Percentiles rank a stretch among this genome's conserved stretches.
phyloP scores from a whole-genome alignment of 2,329 filamentous ascomycete genomes.

The Drechmeria coniospora region DNA sequence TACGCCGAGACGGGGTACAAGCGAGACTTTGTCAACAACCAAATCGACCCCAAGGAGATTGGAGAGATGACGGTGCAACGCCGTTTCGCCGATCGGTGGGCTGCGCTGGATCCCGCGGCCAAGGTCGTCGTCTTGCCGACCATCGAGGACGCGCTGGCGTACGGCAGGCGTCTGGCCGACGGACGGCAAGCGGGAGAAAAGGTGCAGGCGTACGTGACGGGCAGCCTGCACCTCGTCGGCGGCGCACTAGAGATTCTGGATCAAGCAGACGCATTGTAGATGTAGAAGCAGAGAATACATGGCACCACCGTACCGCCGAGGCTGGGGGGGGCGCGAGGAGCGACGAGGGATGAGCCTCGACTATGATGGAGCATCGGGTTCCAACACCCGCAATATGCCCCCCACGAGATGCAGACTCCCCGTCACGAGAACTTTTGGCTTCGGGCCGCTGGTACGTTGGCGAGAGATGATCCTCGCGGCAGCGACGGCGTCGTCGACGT shows the following conservation, averaged over 20 bases:
- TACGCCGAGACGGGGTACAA: slow-evolving; percentile 36
- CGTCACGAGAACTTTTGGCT: slow-evolving; percentile 50
- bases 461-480: slow-evolving; percentile 29
- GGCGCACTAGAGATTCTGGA: slow-evolving; percentile 35
- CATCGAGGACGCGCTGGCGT: slow-evolving; percentile 39
- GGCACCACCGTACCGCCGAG: too few species aligned
- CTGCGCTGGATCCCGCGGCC: slow-evolving; percentile 27
- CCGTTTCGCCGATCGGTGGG: slow-evolving; percentile 37
- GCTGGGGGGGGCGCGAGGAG: too few species aligned
- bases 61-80: slow-evolving; percentile 35
- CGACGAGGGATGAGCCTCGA: slow-evolving; percentile 1
- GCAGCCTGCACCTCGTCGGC: slow-evolving; percentile 48
- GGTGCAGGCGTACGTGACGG: slow-evolving; percentile 39
- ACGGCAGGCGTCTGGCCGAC: slow-evolving; percentile 22
- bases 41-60: slow-evolving; percentile 35
- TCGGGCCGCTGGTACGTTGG: slow-evolving; percentile 8
- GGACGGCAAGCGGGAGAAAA: slow-evolving; percentile 15
- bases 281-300: too few species aligned
- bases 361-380: slow-evolving; percentile 23
- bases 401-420: slow-evolving; percentile 78
- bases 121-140: slow-evolving; percentile 32
- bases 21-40: slow-evolving; percentile 40
- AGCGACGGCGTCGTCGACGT: slow-evolving; percentile 54
- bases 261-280: slow-evolving; percentile 25
- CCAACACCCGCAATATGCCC: slow-evolving; percentile 58